phyloP scores from a whole-genome alignment of 257 asterid genomes.

The Rhazya stricta region DNA sequence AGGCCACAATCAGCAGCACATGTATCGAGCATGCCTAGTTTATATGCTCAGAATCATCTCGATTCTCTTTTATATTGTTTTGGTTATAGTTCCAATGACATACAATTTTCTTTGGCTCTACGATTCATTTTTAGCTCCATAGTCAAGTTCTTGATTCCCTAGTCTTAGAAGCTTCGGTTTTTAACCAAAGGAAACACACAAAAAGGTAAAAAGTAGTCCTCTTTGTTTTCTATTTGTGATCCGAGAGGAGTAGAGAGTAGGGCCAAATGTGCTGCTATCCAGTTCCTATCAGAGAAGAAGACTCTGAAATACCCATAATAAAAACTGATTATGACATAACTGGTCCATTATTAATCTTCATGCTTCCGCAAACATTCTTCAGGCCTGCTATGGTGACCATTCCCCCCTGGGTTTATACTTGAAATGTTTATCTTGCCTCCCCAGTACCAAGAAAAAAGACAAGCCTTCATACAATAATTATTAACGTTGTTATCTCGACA shows the following conservation, averaged over 20 bases:
- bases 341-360: constrained; percentile 4
- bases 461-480: too few relatives aligned
- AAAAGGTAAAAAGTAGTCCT: too few relatives aligned
- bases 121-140: too few relatives aligned
- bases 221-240: background rate
- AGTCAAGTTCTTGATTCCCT: too few relatives aligned
- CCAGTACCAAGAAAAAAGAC: background rate
- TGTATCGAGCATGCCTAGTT: background rate
- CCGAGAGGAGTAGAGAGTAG: background rate
- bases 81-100: too few relatives aligned
- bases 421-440: constrained; percentile 7
- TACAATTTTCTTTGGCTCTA: too few relatives aligned
- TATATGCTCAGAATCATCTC: background rate
- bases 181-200: too few relatives aligned
- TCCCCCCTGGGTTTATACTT: background rate
- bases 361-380: constrained; percentile 14
- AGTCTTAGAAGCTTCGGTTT: too few relatives aligned
- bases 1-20: background rate
- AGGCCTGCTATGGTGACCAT: background rate
- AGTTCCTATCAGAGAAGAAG: background rate
- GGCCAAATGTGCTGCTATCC: background rate
- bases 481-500: too few relatives aligned
- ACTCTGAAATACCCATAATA: background rate
- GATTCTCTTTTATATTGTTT: background rate
- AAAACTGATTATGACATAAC: background rate